Conservation (phyloP, 495 filamentous ascomycete species). For the Trichoderma parareesei region DNA sequence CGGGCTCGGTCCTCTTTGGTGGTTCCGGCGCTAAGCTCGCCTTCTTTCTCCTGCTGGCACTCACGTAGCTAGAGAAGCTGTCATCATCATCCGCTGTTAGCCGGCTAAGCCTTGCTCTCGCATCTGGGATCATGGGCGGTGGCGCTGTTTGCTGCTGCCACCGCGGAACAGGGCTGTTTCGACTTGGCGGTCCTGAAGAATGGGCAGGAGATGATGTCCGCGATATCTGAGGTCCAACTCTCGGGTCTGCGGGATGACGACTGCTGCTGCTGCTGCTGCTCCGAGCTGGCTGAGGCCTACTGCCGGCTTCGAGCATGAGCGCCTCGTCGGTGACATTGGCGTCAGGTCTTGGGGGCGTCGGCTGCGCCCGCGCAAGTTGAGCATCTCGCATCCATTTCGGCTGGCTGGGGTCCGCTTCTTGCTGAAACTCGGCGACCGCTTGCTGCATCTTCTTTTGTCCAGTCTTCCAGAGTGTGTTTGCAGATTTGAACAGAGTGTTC, state of each 20-base stretch:
- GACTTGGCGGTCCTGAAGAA: conserved; percentile 22
- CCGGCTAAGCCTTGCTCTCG: conserved; percentile 55
- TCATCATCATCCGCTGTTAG: conserved; percentile 67
- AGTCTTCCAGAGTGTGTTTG: conserved; percentile 87
- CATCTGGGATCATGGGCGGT: conserved; percentile 35
- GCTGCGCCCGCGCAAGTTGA: conserved; percentile 27
- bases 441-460: conserved; percentile 92
- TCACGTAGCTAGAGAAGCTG: conserved; percentile 76
- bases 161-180: conserved; percentile 24
- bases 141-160: conserved; percentile 42
- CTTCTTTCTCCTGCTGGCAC: conserved; percentile 75
- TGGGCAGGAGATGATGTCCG: conserved; percentile 41
- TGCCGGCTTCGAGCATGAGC: conserved; percentile 70
- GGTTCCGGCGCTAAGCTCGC: conserved; percentile 39
- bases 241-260: not conserved
- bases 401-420: conserved; percentile 66
- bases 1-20: conserved; percentile 36
- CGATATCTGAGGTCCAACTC: conserved; percentile 13
- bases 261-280: not conserved
- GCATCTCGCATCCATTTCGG: conserved; percentile 91
- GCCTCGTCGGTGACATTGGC: conserved; percentile 73
- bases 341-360: not conserved
- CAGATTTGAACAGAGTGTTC: conserved; percentile 81
- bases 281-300: conserved; percentile 24
- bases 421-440: conserved; percentile 83